Percentiles rank a stretch among this genome's conserved stretches.
These are phyloP conservation scores for Nepenthes mirabilis DNA, from an alignment of 148 eudicot species.

Conservation along the genomic window DNA sequence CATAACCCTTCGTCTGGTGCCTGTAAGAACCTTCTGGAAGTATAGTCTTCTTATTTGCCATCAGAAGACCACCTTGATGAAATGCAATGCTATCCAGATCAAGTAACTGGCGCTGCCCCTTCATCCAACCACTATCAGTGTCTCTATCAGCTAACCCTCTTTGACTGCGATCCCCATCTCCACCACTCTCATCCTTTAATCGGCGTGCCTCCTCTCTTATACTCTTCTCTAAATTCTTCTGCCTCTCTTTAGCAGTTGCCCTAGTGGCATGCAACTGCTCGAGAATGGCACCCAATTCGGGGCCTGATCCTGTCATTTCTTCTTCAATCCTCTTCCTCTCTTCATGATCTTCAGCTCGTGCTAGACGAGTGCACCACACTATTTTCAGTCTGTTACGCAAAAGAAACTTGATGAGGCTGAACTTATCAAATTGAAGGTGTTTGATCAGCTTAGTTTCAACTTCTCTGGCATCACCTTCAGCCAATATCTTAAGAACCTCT, in stretches of 20 bases:
- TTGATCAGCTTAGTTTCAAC: conserved; percentile 47
- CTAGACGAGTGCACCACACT: conserved; percentile 74
- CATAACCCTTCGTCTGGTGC: conserved; percentile 49
- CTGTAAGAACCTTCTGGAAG: conserved; percentile 57
- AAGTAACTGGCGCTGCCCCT: conserved; percentile 63
- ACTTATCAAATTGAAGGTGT: conserved; percentile 56
- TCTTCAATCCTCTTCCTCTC: conserved; percentile 56
- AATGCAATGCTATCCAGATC: conserved; percentile 58
- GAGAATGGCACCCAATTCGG: conserved; percentile 46
- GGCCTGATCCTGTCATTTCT: conserved; percentile 41
- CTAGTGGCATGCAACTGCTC: conserved; percentile 79
- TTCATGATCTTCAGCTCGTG: conserved; percentile 67
- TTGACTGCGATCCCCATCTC: conserved; percentile 30
- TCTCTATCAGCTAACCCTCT: conserved; percentile 39
- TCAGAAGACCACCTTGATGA: conserved; percentile 56
- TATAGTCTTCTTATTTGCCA: conserved; percentile 55
- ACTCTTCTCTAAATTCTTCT: conserved; percentile 66
- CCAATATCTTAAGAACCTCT: conserved; percentile 56
- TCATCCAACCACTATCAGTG: conserved; percentile 53
- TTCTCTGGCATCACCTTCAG: conserved; percentile 58
- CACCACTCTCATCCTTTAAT: conserved; percentile 43
- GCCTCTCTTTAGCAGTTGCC: conserved; percentile 76
- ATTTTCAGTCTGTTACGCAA: conserved; percentile 51
- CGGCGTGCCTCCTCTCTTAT: conserved; percentile 68
- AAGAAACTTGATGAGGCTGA: conserved; percentile 48